Evolutionary conservation across 225 moss, liverwort and hornwort genomes (phyloP).

Genomic region (Pleurozium schreberi): DNA sequence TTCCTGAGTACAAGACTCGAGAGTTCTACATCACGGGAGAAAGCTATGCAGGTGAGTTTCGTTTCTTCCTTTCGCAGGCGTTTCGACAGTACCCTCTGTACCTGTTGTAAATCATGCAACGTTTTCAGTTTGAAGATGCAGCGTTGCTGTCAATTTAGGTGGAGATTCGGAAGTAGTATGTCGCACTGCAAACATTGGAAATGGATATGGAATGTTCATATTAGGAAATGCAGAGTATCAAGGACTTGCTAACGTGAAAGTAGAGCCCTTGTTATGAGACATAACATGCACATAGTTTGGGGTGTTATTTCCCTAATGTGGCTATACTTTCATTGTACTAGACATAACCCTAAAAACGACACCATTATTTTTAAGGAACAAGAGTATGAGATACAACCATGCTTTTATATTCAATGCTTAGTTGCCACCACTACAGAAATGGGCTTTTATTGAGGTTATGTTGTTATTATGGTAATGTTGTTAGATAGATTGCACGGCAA

Average conservation of each 20-base stretch:
- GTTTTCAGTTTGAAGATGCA: background rate
- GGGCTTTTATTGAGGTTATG: no score
- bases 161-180: background rate
- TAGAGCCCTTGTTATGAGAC: background rate
- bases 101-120: background rate
- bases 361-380: background rate
- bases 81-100: background rate
- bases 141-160: background rate
- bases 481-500: background rate
- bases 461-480: background rate
- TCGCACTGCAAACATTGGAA: background rate
- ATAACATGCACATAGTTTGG: background rate
- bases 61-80: background rate
- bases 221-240: background rate
- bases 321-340: no score
- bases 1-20: slow-evolving; percentile 28
- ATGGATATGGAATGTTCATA: background rate
- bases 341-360: background rate
- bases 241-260: background rate
- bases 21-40: slow-evolving; percentile 44
- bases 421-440: background rate
- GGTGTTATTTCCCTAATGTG: no score
- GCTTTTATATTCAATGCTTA: background rate
- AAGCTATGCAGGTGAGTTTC: slow-evolving; percentile 42
- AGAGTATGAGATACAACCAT: background rate